Conservation (phyloP, 768 basidiomycete genomes). For the Termitomyces sp. region DNA sequence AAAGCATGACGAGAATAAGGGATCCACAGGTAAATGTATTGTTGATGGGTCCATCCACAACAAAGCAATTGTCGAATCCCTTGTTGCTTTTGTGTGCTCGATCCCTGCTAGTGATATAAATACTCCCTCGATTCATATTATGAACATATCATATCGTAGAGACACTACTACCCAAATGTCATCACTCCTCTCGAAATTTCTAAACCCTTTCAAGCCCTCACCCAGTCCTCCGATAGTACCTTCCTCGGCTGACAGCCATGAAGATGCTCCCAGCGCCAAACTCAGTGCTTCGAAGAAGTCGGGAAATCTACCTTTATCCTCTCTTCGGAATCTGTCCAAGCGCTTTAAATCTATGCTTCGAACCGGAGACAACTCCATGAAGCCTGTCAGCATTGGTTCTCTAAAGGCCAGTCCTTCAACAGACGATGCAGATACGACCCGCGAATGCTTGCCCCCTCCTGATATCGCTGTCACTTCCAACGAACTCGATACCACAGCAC, state of each 20-base stretch:
- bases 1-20: background rate
- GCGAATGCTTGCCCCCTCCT: background rate
- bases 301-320: too few species aligned
- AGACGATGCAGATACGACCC: background rate
- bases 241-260: background rate
- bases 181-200: background rate
- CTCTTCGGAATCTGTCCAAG: background rate
- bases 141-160: background rate
- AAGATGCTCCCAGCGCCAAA: background rate
- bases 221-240: background rate
- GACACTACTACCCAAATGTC: background rate
- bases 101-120: background rate
- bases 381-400: background rate
- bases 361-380: background rate
- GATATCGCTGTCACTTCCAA: background rate
- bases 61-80: background rate
- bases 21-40: background rate
- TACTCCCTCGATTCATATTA: background rate
- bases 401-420: background rate
- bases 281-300: background rate
- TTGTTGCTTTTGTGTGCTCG: background rate
- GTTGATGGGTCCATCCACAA: background rate
- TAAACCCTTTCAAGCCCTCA: background rate
- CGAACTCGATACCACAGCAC: background rate
- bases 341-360: background rate